Conservation (phyloP, 257 asterid species). For the Scutellaria galericulata region DNA sequence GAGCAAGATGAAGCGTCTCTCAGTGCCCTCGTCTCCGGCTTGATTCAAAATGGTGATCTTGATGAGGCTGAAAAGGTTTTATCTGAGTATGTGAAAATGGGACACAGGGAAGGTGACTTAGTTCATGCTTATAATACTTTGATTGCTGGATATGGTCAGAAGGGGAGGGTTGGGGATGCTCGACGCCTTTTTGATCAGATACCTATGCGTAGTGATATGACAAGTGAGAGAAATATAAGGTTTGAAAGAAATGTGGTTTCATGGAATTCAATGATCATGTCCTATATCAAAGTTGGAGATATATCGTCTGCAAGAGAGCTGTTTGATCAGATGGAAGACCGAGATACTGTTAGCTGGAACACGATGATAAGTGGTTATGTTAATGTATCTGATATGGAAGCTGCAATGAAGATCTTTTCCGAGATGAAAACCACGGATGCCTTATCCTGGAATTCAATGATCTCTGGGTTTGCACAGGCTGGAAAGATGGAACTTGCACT, state of each 20-base stretch:
- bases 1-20: constrained; percentile 67
- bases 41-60: constrained; percentile 61
- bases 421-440: constrained; percentile 66
- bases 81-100: constrained; percentile 41
- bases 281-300: constrained; percentile 72
- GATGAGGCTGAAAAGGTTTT: constrained; percentile 65
- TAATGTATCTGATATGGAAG: constrained; percentile 57
- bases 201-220: constrained; percentile 32
- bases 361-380: constrained; percentile 76
- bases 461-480: constrained; percentile 65
- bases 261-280: constrained; percentile 90
- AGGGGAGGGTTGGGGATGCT: constrained; percentile 70
- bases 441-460: constrained; percentile 77
- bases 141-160: constrained; percentile 86
- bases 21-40: constrained; percentile 69
- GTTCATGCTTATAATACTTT: constrained; percentile 80
- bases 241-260: constrained; percentile 67
- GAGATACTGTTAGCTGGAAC: constrained; percentile 77
- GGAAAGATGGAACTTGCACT: constrained; percentile 66
- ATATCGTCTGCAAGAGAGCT: constrained; percentile 64
- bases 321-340: constrained; percentile 64
- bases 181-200: constrained; percentile 64
- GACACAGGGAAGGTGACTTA: constrained; percentile 41
- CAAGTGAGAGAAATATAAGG: constrained; percentile 29
- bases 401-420: constrained; percentile 64